Evolutionary conservation across 2,329 filamentous ascomycete species (phyloP).

Genomic region (Nothomitra cinnamomea): DNA sequence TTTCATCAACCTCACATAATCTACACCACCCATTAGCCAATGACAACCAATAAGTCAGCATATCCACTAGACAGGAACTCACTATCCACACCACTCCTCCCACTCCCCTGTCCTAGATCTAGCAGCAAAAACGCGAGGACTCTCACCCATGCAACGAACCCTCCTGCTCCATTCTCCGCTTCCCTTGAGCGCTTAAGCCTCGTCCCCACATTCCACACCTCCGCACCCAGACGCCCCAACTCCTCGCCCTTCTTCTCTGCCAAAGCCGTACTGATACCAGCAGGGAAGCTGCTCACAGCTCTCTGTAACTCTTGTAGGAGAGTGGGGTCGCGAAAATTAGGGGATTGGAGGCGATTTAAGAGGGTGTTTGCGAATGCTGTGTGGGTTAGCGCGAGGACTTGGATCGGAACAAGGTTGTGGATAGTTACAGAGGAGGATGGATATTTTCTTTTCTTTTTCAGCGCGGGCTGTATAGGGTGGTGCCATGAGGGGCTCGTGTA

Average conservation of each 20-base stretch:
- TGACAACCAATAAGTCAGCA: conserved; percentile 5
- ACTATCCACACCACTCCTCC: conserved; percentile 17
- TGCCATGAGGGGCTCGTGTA: background rate
- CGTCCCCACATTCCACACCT: conserved; percentile 18
- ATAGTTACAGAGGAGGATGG: conserved; percentile 4
- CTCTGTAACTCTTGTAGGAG: conserved; percentile 18
- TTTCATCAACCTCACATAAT: conserved; percentile 42
- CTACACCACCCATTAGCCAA: conserved; percentile 11
- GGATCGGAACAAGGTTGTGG: background rate
- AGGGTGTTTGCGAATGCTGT: conserved; percentile 17
- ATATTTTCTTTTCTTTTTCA: conserved; percentile 6
- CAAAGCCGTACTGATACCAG: conserved; percentile 6
- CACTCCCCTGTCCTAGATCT: conserved; percentile 32
- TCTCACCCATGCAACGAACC: conserved; percentile 19
- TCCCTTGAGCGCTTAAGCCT: conserved; percentile 9
- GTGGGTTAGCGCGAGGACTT: no score
- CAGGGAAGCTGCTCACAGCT: conserved; percentile 25
- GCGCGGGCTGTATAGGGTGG: background rate
- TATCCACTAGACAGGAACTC: conserved; percentile 10
- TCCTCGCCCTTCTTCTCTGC: conserved; percentile 24
- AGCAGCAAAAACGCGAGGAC: conserved; percentile 52
- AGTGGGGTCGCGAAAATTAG: conserved; percentile 11
- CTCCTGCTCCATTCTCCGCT: conserved; percentile 3
- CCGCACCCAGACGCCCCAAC: conserved; percentile 38
- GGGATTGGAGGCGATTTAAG: conserved; percentile 12